A percentile compares a stretch with the other conserved stretches of the same genome.
Conservation (phyloP, 2,329 filamentous ascomycete species). For the Triangularia verruculosa region DNA sequence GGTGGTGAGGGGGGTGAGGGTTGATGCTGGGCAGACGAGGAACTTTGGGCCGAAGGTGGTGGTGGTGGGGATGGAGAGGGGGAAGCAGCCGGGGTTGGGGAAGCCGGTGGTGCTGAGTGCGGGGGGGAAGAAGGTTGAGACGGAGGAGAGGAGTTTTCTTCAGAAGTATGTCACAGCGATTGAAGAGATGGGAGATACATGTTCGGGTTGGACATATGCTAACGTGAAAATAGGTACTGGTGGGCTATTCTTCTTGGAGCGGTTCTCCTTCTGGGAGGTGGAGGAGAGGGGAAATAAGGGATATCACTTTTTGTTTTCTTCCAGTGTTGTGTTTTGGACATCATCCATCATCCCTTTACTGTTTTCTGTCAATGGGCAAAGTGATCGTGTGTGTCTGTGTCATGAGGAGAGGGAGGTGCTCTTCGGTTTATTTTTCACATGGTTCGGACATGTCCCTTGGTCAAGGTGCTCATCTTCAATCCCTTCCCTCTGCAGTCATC, state of each 20-base stretch:
- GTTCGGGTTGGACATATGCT: conserved; percentile 30
- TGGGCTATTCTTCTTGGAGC: conserved; percentile 57
- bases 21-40: conserved; percentile 62
- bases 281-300: conserved; percentile 48
- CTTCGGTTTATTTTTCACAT: not conserved
- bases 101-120: conserved; percentile 60
- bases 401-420: not conserved
- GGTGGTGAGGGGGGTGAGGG: conserved; percentile 50
- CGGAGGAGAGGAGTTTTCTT: conserved; percentile 60
- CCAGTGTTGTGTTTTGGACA: conserved; percentile 7
- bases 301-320: not conserved
- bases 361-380: not conserved
- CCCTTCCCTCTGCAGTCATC: not conserved
- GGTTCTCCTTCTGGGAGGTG: conserved; percentile 51
- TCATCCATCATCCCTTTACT: not conserved
- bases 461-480: not conserved
- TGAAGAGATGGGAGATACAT: not conserved
- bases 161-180: conserved; percentile 53
- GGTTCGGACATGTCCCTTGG: not conserved
- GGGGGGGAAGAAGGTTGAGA: conserved; percentile 56
- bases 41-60: conserved; percentile 62
- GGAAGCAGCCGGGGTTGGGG: conserved; percentile 58
- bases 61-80: conserved; percentile 46
- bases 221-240: conserved; percentile 56
- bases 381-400: not conserved